Percentiles rank a stretch among this genome's conserved stretches.
These are phyloP conservation scores for Tulasnella calospora DNA, from an alignment of 768 basidiomycete species.

Conservation along the genomic window DNA sequence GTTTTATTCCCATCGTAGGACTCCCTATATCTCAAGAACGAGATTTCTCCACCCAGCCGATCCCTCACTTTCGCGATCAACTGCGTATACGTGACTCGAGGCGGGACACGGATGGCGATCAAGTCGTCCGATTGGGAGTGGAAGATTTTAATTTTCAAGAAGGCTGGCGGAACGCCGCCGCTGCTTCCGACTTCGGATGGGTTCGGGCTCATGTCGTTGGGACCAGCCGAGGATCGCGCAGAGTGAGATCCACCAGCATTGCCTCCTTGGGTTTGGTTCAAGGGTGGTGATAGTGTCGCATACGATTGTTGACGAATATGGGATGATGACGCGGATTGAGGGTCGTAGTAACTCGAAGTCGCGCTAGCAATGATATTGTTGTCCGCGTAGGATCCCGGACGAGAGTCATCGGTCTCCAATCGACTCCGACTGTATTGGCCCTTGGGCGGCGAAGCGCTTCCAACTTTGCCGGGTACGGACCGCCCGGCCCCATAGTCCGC, in stretches of 20 bases:
- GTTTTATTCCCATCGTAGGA: constrained; percentile 40
- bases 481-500: constrained; percentile 1
- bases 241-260: constrained; percentile 7
- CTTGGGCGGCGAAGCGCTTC: constrained; percentile 15
- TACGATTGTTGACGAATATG: constrained; percentile 8
- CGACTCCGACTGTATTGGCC: not conserved
- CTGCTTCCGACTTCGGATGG: not conserved
- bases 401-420: not conserved
- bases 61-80: constrained; percentile 89
- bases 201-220: not conserved
- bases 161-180: constrained; percentile 45
- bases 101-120: constrained; percentile 95
- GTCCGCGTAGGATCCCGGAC: constrained; percentile 5
- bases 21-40: constrained; percentile 67
- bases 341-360: constrained; percentile 5
- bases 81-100: constrained; percentile 76
- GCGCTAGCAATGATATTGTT: not conserved
- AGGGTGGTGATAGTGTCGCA: constrained; percentile 5
- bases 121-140: constrained; percentile 89
- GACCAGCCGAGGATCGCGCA: constrained; percentile 10
- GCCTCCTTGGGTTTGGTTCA: not conserved
- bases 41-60: constrained; percentile 71
- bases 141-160: constrained; percentile 98
- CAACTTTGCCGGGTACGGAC: constrained; percentile 2
- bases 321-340: constrained; percentile 10